A percentile compares a stretch with the other conserved stretches of the same genome.
These are phyloP conservation scores for Mycena pura DNA, from an alignment of 768 basidiomycete genomes.

Conservation along the genomic window DNA sequence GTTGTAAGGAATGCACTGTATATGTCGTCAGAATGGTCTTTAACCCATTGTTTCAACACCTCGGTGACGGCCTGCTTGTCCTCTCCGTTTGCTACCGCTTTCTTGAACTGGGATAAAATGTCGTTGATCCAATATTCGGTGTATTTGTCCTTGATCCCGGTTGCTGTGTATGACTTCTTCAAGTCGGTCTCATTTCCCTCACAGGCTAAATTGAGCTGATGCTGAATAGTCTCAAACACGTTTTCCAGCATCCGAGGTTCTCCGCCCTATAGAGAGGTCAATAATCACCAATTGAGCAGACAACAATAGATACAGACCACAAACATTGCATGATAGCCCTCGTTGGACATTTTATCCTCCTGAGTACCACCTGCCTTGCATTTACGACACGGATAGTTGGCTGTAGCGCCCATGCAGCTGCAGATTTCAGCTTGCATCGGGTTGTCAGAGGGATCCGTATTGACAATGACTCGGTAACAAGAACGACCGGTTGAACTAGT, in stretches of 20 bases:
- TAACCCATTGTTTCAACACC: slow-evolving; percentile 18
- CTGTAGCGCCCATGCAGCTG: slow-evolving; percentile 34
- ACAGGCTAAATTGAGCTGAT: neutral
- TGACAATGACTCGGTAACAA: slow-evolving; percentile 6
- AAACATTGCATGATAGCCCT: slow-evolving; percentile 32
- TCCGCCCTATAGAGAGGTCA: neutral
- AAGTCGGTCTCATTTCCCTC: slow-evolving; percentile 4
- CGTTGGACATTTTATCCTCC: slow-evolving; percentile 23
- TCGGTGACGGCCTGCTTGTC: neutral
- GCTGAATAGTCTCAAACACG: neutral
- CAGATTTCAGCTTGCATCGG: slow-evolving; percentile 35
- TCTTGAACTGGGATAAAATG: slow-evolving; percentile 13
- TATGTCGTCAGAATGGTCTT: slow-evolving; percentile 6
- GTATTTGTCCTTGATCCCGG: slow-evolving; percentile 33
- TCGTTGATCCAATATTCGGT: slow-evolving; percentile 31
- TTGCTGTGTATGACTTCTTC: slow-evolving; percentile 9
- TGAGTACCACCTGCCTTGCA: slow-evolving; percentile 32
- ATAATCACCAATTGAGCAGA: neutral
- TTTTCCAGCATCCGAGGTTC: slow-evolving; percentile 1
- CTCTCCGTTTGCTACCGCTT: slow-evolving; percentile 12
- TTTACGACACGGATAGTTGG: slow-evolving; percentile 42
- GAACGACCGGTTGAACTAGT: slow-evolving; percentile 11
- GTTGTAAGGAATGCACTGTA: slow-evolving; percentile 21
- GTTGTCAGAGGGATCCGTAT: slow-evolving; percentile 31
- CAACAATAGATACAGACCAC: neutral